Evolutionary conservation across 352 stramenopile species (phyloP), one percentile per base, ranked within the genome.

Genomic region (Phytophthora multivora): DNA sequence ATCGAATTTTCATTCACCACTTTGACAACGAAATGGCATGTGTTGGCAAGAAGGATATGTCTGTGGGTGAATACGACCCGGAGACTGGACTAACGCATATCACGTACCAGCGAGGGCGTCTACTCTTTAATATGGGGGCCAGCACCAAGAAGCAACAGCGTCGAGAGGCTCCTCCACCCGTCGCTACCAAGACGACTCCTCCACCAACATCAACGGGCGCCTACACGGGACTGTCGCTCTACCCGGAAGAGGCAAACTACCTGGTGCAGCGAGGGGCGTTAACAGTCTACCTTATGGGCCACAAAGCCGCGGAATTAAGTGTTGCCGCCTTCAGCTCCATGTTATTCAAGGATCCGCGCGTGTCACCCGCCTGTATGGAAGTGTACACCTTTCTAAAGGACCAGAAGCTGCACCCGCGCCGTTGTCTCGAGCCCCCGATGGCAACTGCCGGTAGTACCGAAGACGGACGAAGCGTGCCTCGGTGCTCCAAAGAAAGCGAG

Each of bases 101-200:
- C 25, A 91, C 82, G 51, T 68, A 77, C 16, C 86, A 94, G 62
- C 83, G 80, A 15, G 86, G 86, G 0, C 79, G 84, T 6, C 54
- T 90, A 59, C 71, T 91, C 12, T 92, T 92, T 54, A 84, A 91
- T 60, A 89, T 92, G 79, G 86, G 86, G 3, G 64, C 73, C 23
- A 75, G 71, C 25, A 38, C 61, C 40, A 69, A 70, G 60, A 77
- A 88, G 57, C 66, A 52, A 39, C 61, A 80, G 56, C 42, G 54
- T 26, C 49, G 47, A 26, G 50, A 46, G n/a, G n/a, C 26, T 3
- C 28, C 58, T 33, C 28, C 28, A 33, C 28, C 23, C n/a, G n/a
- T 19, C 1, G 10, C 28, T 39, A 39, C n/a, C 16, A 66, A 65
- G 26, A 13, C 58, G 28, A 16, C 46, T 23, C 49, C 23, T 31